phyloP scores from a whole-genome alignment of 495 filamentous ascomycete genomes.

The Hyaloscypha hepaticicola region DNA sequence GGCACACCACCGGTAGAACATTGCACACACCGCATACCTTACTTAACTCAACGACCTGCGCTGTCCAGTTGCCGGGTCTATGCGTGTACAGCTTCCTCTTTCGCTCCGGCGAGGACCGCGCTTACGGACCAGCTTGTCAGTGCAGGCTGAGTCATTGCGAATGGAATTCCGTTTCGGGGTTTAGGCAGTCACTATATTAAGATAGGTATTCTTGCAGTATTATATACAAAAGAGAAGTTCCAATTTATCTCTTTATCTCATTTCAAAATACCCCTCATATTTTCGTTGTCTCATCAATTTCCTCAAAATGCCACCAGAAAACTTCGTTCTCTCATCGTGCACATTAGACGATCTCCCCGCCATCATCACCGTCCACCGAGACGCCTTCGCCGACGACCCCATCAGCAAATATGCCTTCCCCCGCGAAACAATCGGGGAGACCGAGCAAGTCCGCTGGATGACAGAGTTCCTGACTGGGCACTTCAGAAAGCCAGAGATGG shows the following conservation, averaged over 20 bases:
- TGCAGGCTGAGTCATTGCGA: neutral
- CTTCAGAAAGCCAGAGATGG: slow-evolving; percentile 20
- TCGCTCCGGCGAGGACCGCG: neutral
- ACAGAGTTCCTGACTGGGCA: slow-evolving; percentile 1
- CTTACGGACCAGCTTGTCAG: neutral
- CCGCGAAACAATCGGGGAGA: neutral
- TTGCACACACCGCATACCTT: no score
- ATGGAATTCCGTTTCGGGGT: neutral
- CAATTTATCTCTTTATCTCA: neutral
- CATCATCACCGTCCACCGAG: slow-evolving; percentile 22
- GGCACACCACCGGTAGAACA: no score
- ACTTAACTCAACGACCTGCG: no score
- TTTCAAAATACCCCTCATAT: neutral
- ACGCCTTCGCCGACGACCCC: slow-evolving; percentile 27
- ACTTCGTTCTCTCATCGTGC: slow-evolving; percentile 22
- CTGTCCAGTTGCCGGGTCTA: no score
- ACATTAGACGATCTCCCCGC: slow-evolving; percentile 19
- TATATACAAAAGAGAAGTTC: neutral
- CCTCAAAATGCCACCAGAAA: slow-evolving; percentile 11
- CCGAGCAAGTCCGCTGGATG: slow-evolving; percentile 19
- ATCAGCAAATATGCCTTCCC: slow-evolving; percentile 15
- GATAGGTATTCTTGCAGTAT: neutral
- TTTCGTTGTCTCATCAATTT: neutral
- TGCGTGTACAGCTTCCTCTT: neutral
- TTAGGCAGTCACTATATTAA: neutral